Evolutionary conservation across 116 monocot genomes (phyloP).

Genomic region (Thalassia testudinum): DNA sequence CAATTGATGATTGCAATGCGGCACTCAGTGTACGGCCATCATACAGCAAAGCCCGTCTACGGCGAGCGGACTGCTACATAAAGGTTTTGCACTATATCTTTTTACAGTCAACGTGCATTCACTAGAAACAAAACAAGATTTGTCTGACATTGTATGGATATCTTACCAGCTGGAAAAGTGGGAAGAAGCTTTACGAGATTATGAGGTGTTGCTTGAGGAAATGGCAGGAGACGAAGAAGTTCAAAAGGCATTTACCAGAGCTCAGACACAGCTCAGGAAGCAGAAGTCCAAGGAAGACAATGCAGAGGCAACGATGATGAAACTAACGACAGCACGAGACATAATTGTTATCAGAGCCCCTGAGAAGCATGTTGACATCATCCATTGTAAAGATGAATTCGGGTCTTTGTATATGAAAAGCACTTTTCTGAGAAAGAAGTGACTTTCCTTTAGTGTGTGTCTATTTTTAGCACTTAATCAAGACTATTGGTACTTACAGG

Average conservation of each 20-base stretch:
- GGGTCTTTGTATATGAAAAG: no score
- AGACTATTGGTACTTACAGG: conserved; percentile 4
- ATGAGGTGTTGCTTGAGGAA: conserved; percentile 22
- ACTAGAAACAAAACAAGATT: background rate
- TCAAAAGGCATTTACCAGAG: conserved; percentile 12
- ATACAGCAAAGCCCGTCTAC: conserved; percentile 31
- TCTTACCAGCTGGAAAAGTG: conserved; percentile 22
- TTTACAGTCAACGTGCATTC: background rate
- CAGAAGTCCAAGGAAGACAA: conserved; percentile 4
- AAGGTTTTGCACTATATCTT: conserved; percentile 24
- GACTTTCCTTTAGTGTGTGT: no score
- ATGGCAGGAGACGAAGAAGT: conserved; percentile 31
- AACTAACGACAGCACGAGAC: no score
- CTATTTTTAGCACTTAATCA: no score
- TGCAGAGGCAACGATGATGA: background rate
- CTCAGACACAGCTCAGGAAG: conserved; percentile 5
- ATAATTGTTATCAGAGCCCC: no score
- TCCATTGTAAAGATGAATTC: no score
- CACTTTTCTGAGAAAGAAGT: no score
- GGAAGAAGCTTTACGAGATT: conserved; percentile 29
- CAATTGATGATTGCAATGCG: conserved; percentile 37
- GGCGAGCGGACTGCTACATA: conserved; percentile 69
- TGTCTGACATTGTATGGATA: background rate
- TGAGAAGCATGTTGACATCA: no score
- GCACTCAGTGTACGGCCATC: conserved; percentile 28